Percentiles rank a stretch among this genome's conserved stretches.
Evolutionary conservation across 768 basidiomycete genomes (phyloP).

Genomic region (Saitozyma podzolica): DNA sequence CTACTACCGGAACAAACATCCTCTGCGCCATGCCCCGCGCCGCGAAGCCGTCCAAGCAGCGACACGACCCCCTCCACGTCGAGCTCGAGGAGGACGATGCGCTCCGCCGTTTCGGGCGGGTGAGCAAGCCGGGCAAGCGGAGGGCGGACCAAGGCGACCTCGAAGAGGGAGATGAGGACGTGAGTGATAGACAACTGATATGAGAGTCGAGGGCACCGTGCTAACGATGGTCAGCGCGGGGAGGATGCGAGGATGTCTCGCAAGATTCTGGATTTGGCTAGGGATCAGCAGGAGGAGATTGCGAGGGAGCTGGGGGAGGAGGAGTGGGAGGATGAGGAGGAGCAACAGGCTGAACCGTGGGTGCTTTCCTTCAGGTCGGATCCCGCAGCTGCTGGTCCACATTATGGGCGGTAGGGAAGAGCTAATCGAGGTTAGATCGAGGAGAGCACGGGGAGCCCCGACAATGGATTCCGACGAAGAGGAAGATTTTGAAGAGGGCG

Average conservation of each 20-base stretch:
- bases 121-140: conserved; percentile 61
- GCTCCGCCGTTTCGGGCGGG: conserved; percentile 71
- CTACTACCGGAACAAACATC: too few relatives aligned
- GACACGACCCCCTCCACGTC: conserved; percentile 84
- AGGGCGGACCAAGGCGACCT: conserved; percentile 58
- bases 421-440: conserved; percentile 27
- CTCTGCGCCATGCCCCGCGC: conserved; percentile 33
- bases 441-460: conserved; percentile 19
- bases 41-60: conserved; percentile 30
- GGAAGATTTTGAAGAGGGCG: conserved; percentile 43
- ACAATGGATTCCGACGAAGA: conserved; percentile 28
- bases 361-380: conserved; percentile 1
- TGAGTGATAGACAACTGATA: conserved; percentile 2
- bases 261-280: conserved; percentile 87
- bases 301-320: conserved; percentile 53
- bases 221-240: conserved; percentile 20
- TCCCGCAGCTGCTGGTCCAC: not conserved
- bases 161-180: conserved; percentile 64
- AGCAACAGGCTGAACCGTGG: conserved; percentile 15
- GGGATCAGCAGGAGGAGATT: conserved; percentile 88
- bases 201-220: not conserved
- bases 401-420: not conserved
- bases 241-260: conserved; percentile 62
- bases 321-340: conserved; percentile 49
- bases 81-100: conserved; percentile 79